Evolutionary conservation across 345 rosid genomes (phyloP).

Genomic region (Brassica cretica): DNA sequence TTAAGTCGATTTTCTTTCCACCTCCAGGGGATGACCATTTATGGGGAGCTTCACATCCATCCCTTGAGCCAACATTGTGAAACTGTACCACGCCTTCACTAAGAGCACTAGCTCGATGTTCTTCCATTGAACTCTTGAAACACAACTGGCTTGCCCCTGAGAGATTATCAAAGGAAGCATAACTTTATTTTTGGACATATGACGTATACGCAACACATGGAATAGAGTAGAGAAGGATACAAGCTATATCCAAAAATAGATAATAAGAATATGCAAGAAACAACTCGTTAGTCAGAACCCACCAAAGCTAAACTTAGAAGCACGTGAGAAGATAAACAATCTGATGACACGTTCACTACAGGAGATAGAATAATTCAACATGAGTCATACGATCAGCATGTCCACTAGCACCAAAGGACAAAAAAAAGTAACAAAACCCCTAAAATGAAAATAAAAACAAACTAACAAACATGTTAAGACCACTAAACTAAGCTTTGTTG

Average conservation of each 20-base stretch:
- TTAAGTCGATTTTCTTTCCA: slow-evolving; percentile 54
- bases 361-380: slow-evolving; percentile 20
- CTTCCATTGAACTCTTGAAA: slow-evolving; percentile 59
- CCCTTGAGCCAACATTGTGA: slow-evolving; percentile 33
- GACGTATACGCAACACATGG: slow-evolving; percentile 2
- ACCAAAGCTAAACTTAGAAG: slow-evolving; percentile 26
- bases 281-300: slow-evolving; percentile 17
- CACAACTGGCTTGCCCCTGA: slow-evolving; percentile 57
- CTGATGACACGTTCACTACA: slow-evolving; percentile 31
- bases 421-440: slow-evolving; percentile 4
- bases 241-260: slow-evolving; percentile 8
- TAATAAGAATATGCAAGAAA: background rate
- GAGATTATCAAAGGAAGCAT: slow-evolving; percentile 16
- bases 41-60: slow-evolving; percentile 47
- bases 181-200: background rate
- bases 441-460: slow-evolving; percentile 4
- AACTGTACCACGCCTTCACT: slow-evolving; percentile 44
- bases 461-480: slow-evolving; percentile 43
- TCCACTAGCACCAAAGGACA: background rate
- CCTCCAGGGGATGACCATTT: slow-evolving; percentile 81
- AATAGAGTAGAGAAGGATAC: background rate
- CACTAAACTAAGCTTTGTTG: background rate
- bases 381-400: slow-evolving; percentile 13
- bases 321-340: slow-evolving; percentile 3
- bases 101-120: slow-evolving; percentile 32